These are phyloP conservation scores for Alternaria brassicicola DNA, from an alignment of 2,329 filamentous ascomycete genomes.

Conservation along the genomic window DNA sequence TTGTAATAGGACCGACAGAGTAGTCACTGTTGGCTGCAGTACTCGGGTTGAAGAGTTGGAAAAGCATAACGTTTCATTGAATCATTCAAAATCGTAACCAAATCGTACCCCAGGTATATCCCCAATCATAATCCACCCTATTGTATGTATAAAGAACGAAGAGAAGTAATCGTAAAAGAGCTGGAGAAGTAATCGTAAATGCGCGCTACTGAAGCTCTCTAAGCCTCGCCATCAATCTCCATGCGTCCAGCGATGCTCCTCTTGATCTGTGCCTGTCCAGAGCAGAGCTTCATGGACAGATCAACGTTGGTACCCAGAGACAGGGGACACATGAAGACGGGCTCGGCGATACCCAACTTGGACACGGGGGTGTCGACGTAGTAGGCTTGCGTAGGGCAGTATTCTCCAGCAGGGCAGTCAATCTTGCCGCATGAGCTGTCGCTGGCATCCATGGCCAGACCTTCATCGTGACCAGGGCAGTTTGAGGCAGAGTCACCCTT, in stretches of 20 bases:
- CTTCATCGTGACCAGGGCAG: constrained; percentile 33
- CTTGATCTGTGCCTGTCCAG: constrained; percentile 24
- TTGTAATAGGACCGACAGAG: not conserved
- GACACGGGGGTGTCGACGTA: constrained; percentile 30
- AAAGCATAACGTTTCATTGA: constrained; percentile 3
- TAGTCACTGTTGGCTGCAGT: not conserved
- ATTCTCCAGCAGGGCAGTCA: constrained; percentile 25
- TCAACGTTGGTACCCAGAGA: constrained; percentile 24
- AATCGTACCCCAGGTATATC: constrained; percentile 3
- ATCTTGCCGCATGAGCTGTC: constrained; percentile 16
- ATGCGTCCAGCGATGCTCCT: constrained; percentile 33
- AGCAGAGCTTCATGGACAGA: constrained; percentile 32
- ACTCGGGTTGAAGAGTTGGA: not conserved
- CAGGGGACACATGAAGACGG: constrained; percentile 29
- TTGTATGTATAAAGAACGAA: constrained; percentile 4
- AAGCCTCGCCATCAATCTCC: constrained; percentile 10
- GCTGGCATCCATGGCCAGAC: constrained; percentile 26
- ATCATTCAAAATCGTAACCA: constrained; percentile 3
- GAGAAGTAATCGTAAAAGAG: constrained; percentile 6
- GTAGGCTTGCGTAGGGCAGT: constrained; percentile 35
- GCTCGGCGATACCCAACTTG: constrained; percentile 32
- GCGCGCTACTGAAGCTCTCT: not conserved
- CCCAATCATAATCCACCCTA: not conserved
- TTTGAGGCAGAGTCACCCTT: constrained; percentile 23
- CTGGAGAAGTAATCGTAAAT: not conserved